Evolutionary conservation across 2,329 filamentous ascomycete species (phyloP), one percentile per base, ranked within the genome.

Genomic region (Plenodomus tracheiphilus): DNA sequence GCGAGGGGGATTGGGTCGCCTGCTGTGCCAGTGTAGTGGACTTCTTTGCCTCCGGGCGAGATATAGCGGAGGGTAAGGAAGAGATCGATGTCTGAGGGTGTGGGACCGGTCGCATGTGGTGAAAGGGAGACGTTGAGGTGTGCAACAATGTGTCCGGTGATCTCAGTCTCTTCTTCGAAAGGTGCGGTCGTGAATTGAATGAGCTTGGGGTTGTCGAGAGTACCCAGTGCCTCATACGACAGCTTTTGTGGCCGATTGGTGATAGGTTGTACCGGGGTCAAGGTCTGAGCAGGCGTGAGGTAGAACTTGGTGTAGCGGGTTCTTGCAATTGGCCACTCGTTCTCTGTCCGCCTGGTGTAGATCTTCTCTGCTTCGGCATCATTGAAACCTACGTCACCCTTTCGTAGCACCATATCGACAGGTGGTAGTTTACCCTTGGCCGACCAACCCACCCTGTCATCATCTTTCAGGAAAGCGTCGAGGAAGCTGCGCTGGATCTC

Each of bases 401-500:
- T 86, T 11, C 86, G 78, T 1, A 89, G 71, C 0, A 83, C 77
- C 0, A 89, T 61, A 36, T 78, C 80, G 1, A 89, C 84, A 0
- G 82, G 78, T 0, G 86, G 77, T 0, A 85, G 71, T 46, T 83
- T 82, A 20, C 85, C 83, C 10, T 77, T 74, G 9, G 73, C 61
- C 0, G 77, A 78, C 84, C 85, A 87, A n/a, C 84, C 84, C 0
- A 75, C 75, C 0, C 75, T 73, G 58, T 89, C 87, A 0, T 88
- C 78, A 1, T 77, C 83, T 57, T 88, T 89, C 30, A 90, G 76
- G 62, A 90, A 90, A 0, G 86, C 86, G 49, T 88, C 84, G 0
- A 89, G 72, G 65, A 90, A 90, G 55, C 81, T 83, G 39, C 76
- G 78, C 61, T 89, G 87, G 0, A 89, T 58, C 51, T 86, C 83